Evolutionary conservation across 805 yeast species (phyloP).

Genomic region (Starmera quercuum): DNA sequence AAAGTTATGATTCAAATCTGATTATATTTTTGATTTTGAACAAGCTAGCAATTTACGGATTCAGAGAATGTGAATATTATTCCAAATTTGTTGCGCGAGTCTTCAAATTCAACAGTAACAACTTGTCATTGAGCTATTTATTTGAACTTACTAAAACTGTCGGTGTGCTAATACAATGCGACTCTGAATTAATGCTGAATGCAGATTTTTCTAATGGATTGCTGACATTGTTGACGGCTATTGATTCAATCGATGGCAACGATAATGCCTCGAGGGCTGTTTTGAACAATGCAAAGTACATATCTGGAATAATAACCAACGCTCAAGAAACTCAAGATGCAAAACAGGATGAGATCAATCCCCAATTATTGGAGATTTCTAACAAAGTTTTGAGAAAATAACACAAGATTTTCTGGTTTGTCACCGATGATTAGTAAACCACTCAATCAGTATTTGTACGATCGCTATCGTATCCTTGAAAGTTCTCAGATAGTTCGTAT

Average conservation of each 20-base stretch:
- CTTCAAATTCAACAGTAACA: constrained; percentile 7
- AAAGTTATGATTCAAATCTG: constrained; percentile 9
- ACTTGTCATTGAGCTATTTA: constrained; percentile 10
- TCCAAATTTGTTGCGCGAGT: constrained; percentile 5
- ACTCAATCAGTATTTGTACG: constrained; percentile 7
- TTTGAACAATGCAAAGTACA: constrained; percentile 14
- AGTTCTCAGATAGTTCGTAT: constrained; percentile 1
- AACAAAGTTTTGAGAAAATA: not conserved
- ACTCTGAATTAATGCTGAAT: constrained; percentile 6
- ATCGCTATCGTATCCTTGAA: constrained; percentile 7
- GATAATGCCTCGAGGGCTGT: constrained; percentile 5
- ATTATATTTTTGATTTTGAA: constrained; percentile 10
- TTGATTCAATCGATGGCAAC: not conserved
- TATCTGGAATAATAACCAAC: constrained; percentile 7
- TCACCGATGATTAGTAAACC: not conserved
- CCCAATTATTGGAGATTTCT: not conserved
- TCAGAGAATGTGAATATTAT: constrained; percentile 2
- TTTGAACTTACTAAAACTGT: constrained; percentile 20
- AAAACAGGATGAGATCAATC: not conserved
- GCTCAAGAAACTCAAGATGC: not conserved
- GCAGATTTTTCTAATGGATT: constrained; percentile 7
- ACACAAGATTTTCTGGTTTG: not conserved
- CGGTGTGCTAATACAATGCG: constrained; percentile 15
- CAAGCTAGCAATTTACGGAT: constrained; percentile 13
- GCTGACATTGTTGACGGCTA: constrained; percentile 4